phyloP scores from a whole-genome alignment of 345 rosid species.

The Citrus maxima region DNA sequence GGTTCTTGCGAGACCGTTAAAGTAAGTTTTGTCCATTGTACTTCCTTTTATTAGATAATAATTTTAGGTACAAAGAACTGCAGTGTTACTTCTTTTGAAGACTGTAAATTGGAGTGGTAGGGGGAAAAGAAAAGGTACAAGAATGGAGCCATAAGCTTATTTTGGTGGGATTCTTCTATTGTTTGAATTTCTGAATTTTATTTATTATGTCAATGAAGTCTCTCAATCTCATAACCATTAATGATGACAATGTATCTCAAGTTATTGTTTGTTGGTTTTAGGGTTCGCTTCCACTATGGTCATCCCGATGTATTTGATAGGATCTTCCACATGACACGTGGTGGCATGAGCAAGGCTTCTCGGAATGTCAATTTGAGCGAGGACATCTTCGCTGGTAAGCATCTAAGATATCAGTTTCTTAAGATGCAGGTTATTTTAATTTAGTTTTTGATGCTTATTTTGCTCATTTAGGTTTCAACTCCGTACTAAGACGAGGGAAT shows the following conservation, averaged over 20 bases:
- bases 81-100: background rate
- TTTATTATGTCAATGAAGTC: background rate
- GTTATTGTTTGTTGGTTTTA: conserved; percentile 26
- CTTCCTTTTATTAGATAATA: background rate
- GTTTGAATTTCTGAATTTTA: background rate
- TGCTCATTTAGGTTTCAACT: conserved; percentile 71
- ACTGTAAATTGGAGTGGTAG: background rate
- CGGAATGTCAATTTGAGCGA: conserved; percentile 93
- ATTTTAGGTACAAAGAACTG: conserved; percentile 7
- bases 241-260: conserved; percentile 12
- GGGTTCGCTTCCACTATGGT: conserved; percentile 97
- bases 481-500: conserved; percentile 88
- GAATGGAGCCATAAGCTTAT: background rate
- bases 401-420: background rate
- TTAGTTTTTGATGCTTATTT: conserved; percentile 12
- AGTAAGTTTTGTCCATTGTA: conserved; percentile 42
- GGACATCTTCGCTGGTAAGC: conserved; percentile 94
- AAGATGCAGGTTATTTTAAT: background rate
- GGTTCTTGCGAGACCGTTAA: conserved; percentile 94
- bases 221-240: background rate
- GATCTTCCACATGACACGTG: conserved; percentile 91
- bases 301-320: conserved; percentile 97
- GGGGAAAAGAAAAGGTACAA: background rate
- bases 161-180: background rate
- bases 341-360: conserved; percentile 98